phyloP scores from a whole-genome alignment of 495 filamentous ascomycete genomes.

The Lepidopterella palustris region DNA sequence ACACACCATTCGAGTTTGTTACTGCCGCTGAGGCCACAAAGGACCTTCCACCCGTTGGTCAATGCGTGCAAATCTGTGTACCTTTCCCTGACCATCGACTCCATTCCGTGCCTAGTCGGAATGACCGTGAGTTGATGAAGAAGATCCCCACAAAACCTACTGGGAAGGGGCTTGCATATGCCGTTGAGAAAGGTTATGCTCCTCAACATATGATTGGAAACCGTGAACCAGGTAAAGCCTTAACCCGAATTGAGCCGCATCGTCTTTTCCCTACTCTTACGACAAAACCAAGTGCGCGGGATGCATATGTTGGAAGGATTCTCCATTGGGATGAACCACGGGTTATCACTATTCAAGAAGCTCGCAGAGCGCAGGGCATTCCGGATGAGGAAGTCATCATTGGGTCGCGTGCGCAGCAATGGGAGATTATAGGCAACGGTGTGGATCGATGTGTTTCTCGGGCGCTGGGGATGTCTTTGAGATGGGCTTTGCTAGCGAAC shows the following conservation, averaged over 20 bases:
- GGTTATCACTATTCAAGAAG: constrained; percentile 54
- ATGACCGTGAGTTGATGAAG: neutral
- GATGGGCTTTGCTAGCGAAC: neutral
- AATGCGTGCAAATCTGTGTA: constrained; percentile 50
- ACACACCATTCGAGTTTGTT: constrained; percentile 52
- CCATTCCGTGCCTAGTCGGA: neutral
- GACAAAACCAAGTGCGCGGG: constrained; percentile 41
- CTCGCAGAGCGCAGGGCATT: constrained; percentile 57
- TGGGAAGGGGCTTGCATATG: neutral
- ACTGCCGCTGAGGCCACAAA: constrained; percentile 44
- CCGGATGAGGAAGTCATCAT: constrained; percentile 62
- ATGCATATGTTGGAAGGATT: constrained; percentile 41
- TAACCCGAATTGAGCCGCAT: constrained; percentile 46
- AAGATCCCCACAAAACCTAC: neutral
- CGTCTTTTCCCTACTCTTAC: constrained; percentile 52
- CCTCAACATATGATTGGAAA: constrained; percentile 6
- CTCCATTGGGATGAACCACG: constrained; percentile 60
- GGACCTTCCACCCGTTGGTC: constrained; percentile 56
- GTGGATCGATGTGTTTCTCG: constrained; percentile 60
- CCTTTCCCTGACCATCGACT: constrained; percentile 58
- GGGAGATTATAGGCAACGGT: constrained; percentile 62
- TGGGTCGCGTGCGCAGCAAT: constrained; percentile 46
- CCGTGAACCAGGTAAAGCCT: constrained; percentile 36
- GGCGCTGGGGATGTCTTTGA: constrained; percentile 44
- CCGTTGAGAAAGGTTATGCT: constrained; percentile 8